Conservation (phyloP, 1,284 basidiomycete genomes). For the Cerrena zonata region DNA sequence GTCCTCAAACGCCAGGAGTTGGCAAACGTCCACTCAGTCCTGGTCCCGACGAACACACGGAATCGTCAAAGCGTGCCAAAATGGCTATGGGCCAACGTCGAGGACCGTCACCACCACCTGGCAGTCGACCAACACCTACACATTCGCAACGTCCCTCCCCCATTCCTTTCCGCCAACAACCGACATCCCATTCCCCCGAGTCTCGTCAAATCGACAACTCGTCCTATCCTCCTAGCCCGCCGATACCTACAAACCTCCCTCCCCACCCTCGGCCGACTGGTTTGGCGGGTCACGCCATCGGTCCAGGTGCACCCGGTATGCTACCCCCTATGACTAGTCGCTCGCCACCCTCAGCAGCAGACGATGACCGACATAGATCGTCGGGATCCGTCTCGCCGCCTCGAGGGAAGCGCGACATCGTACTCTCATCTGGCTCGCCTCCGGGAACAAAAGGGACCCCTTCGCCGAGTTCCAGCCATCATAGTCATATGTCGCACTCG, state of each 20-base stretch:
- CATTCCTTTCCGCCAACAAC: slow-evolving; percentile 66
- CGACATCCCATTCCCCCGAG: slow-evolving; percentile 52
- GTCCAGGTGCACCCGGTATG: slow-evolving; percentile 26
- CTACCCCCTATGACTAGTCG: slow-evolving; percentile 38
- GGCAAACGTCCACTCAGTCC: slow-evolving; percentile 64
- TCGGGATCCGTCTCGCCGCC: background rate
- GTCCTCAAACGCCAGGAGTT: slow-evolving; percentile 25
- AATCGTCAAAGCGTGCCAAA: slow-evolving; percentile 58
- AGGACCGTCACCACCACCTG: slow-evolving; percentile 46
- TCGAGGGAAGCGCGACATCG: slow-evolving; percentile 1
- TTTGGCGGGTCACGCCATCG: slow-evolving; percentile 24
- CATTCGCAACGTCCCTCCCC: slow-evolving; percentile 64
- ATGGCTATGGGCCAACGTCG: slow-evolving; percentile 50
- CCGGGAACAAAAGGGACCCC: background rate
- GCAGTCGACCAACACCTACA: slow-evolving; percentile 39
- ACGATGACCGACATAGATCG: background rate
- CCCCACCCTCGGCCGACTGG: slow-evolving; percentile 67
- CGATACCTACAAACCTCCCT: slow-evolving; percentile 53
- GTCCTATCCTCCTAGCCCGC: slow-evolving; percentile 49
- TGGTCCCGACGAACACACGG: slow-evolving; percentile 47
- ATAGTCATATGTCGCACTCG: background rate
- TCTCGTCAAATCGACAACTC: slow-evolving; percentile 37
- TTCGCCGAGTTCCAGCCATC: slow-evolving; percentile 1
- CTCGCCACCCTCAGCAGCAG: background rate
- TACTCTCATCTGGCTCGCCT: background rate